These are phyloP conservation scores for Jasminum sambac DNA, from an alignment of 257 asterid species.

Conservation along the genomic window DNA sequence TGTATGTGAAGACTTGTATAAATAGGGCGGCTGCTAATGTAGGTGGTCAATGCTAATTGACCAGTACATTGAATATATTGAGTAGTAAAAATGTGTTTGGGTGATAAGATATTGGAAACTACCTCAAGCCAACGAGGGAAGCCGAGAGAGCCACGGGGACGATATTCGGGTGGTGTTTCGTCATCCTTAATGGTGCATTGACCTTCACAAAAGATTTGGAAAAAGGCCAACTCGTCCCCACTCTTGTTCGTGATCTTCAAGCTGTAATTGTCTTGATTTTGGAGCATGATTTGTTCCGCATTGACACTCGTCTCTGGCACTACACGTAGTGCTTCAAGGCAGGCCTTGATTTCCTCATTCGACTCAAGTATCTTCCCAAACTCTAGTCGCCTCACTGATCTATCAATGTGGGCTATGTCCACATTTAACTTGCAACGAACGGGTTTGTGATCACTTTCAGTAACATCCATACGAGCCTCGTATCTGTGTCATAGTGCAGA, in stretches of 20 bases:
- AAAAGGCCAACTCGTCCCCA: constrained; percentile 55
- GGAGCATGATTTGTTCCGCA: constrained; percentile 54
- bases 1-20: too few species aligned
- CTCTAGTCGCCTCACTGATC: constrained; percentile 81
- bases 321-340: constrained; percentile 51
- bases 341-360: constrained; percentile 42
- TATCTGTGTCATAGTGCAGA: constrained; percentile 44
- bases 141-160: constrained; percentile 69
- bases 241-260: constrained; percentile 71
- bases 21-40: too few species aligned
- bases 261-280: constrained; percentile 65
- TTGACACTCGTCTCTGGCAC: constrained; percentile 67
- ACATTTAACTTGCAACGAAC: constrained; percentile 81
- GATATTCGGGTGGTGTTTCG: constrained; percentile 46
- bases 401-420: constrained; percentile 73
- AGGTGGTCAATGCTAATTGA: too few species aligned
- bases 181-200: constrained; percentile 62
- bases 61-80: too few species aligned
- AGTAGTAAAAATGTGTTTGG: too few species aligned
- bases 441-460: constrained; percentile 95
- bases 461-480: constrained; percentile 92
- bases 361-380: constrained; percentile 60
- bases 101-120: background rate
- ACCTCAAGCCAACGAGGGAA: constrained; percentile 99
- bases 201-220: constrained; percentile 71